Evolutionary conservation across 1,284 basidiomycete genomes (phyloP), one percentile per base, ranked within the genome.

Genomic region (Neonothopanus nambi): DNA sequence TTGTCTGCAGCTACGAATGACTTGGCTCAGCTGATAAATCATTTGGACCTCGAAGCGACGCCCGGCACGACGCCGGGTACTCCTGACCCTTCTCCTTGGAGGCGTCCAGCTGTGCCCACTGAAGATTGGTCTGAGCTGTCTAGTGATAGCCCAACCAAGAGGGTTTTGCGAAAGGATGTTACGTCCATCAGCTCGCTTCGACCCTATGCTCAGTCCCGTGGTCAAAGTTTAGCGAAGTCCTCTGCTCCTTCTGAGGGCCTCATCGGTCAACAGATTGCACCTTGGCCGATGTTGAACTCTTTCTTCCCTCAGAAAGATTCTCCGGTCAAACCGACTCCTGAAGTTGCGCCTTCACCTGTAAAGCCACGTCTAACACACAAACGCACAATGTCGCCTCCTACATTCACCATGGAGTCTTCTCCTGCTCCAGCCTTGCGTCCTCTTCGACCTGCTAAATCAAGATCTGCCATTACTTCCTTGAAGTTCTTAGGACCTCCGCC

Each of bases 1-100:
- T 68, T 91, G 18, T 85, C 86, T 55, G 86, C 84, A 0, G 89
- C 85, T 0, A 91, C 89, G 0, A 82, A 89, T 50, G 89, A 91
- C 41, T 75, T 92, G 2, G 89, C 87, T 0, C 80, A 81, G 45
- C 72, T 92, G 12, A 88, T 92, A 67, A 87, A 84, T 58, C 78
- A 79, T 18, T 74, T 91, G 21, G 87, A 91, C 60, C 73, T 91
- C 2, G 82, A 89, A 61, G 85, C 86, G 3, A 89, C 89, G 0
- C 89, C 88, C 0, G 71, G 72, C 15, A 17, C 41, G 26, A 24
- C 28, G 41, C 38, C 17, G 2, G 17, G 38, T 40, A 44, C 55
- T 2, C 55, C 55, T 9, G 47, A 43, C 24, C 12, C 49, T 18
- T 48, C 51, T 6, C 51, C 46, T 9, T 54, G 52, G 52, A 53